phyloP scores from a whole-genome alignment of 345 rosid genomes.

The thale cress (Arabidopsis thaliana) region TAIR10.1 NC_003074.8:22835501-22836000 shows the following conservation, averaged over 20 bases:
- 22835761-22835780: neutral
- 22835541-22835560: slow-evolving; percentile 14
- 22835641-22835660: neutral
- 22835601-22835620: neutral
- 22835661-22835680: slow-evolving; percentile 2
- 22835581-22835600: neutral
- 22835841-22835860: neutral
- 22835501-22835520: slow-evolving; percentile 15
- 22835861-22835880: neutral
- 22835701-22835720: slow-evolving; percentile 38
- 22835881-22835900: slow-evolving; percentile 5
- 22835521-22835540: slow-evolving; percentile 35
- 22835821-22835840: neutral
- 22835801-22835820: neutral
- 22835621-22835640: neutral
- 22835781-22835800: neutral
- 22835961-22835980: slow-evolving; percentile 2
- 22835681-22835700: slow-evolving; percentile 35
- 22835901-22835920: slow-evolving; percentile 3
- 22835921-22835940: neutral
- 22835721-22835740: neutral
- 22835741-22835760: neutral
- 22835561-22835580: slow-evolving; percentile 42
- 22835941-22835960: neutral
- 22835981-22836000: neutral